Conservation (phyloP, 192 early-diverging fungal genomes). For the Powellomyces hirtus region DNA sequence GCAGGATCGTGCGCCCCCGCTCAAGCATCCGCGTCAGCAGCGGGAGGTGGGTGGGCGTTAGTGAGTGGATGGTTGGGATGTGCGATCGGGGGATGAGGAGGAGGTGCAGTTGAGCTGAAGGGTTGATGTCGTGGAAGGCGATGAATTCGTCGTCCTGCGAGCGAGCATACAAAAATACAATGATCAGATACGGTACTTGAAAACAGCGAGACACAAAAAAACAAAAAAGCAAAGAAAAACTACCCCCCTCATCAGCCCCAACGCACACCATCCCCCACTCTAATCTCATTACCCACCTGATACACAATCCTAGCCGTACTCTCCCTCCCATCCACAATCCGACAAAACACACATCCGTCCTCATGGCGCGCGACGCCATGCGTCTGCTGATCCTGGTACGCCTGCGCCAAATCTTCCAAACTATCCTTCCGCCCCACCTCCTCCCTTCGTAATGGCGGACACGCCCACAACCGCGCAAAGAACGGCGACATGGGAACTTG, state of each 20-base stretch:
- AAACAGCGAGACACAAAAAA: too few relatives aligned
- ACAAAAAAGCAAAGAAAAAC: too few relatives aligned
- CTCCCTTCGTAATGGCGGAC: neutral
- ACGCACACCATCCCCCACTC: too few relatives aligned
- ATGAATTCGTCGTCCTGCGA: slow-evolving; percentile 35
- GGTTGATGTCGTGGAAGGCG: slow-evolving; percentile 43
- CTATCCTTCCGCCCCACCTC: too few relatives aligned
- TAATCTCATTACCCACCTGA: neutral
- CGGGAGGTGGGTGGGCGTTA: neutral
- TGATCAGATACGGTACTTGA: too few relatives aligned
- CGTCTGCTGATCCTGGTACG: neutral
- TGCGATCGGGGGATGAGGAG: slow-evolving; percentile 39
- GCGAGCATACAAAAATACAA: neutral
- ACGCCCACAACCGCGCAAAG: neutral
- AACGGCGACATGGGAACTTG: neutral
- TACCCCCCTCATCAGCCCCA: too few relatives aligned
- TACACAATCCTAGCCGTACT: neutral
- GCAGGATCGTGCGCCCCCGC: slow-evolving; percentile 13
- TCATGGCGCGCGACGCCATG: neutral
- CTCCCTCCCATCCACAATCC: neutral
- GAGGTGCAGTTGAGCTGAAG: slow-evolving; percentile 31
- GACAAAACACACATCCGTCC: neutral
- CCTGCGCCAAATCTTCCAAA: too few relatives aligned
- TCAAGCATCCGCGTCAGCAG: slow-evolving; percentile 8
- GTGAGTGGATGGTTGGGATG: slow-evolving; percentile 18